Evolutionary conservation across 75 land plant genomes (phyloP).

Genomic region (Selaginella tamariscina): DNA sequence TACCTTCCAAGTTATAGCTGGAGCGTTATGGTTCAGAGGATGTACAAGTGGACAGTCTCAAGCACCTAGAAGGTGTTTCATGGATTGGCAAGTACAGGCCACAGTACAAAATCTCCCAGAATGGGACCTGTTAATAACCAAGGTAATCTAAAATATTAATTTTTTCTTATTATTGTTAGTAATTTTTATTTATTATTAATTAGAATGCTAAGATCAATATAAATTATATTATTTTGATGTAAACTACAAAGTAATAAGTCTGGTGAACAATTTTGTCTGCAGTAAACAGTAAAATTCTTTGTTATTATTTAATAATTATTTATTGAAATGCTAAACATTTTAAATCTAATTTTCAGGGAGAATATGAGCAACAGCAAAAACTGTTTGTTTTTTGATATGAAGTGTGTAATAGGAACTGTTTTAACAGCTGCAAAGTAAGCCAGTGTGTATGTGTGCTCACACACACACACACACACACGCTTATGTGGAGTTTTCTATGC

Average conservation of each 20-base stretch:
- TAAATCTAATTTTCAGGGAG: no score
- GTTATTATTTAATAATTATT: no score
- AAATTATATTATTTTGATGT: neutral
- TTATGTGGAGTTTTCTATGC: neutral
- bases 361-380: neutral
- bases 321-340: no score
- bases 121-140: neutral
- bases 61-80: neutral
- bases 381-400: neutral
- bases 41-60: neutral
- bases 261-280: neutral
- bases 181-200: neutral
- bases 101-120: neutral
- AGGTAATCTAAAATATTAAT: no score
- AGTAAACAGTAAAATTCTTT: neutral
- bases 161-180: no score
- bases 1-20: neutral
- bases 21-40: neutral
- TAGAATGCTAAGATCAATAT: neutral
- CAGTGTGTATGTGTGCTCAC: neutral
- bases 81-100: constrained; percentile 10
- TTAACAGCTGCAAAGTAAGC: neutral
- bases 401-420: neutral
- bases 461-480: no score
- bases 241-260: neutral